Evolutionary conservation across 2,329 filamentous ascomycete species (phyloP), one percentile per base, ranked within the genome.

Genomic region (Monosporascus sp.): DNA sequence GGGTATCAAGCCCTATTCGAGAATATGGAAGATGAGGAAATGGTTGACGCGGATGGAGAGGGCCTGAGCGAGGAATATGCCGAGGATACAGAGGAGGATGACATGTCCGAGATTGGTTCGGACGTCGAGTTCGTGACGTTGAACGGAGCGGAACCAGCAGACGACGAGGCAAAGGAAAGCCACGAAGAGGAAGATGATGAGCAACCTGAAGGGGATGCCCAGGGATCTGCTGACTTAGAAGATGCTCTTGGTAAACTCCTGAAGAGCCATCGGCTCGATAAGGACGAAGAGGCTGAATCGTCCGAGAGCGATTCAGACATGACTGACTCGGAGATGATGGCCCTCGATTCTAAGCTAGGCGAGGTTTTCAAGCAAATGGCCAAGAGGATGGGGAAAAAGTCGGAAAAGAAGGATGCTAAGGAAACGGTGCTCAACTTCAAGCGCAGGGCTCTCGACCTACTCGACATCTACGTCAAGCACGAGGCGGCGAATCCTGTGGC

Each of bases 271-370:
- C 74, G 76, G 7, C 73, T 84, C 22, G 82, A 87, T 66, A 81
- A 85, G 51, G 81, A 85, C 56, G 73, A 71, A 17, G 76, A 79
- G 1, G 80, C 79, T 2, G 79, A 80, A 3, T 76, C 76, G 1
- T 81, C 78, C 1, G 84, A 84, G 31, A 81, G 81, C 9, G 87
- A 88, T 55, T 85, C 82, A 3, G 90, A 96, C 71, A 96, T 99
- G 91, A 88, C 91, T 56, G 93, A 97, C 72, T 91, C 93, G 19
- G 88, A 96, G 67, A 97, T 97, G 94, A 86, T 96, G 73, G 86
- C 86, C 3, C 77, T 97, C 17, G 93, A 97, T 64, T 82, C 82
- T 11, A 87, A 93, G 66, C 83, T 99, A 4, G 84, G 86, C 49
- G 89, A 90, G 58, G 90, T 97, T 57, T 95, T 97, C 78, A 85